phyloP scores from a whole-genome alignment of 441 rosid species.

The Cnidoscolus chayamansa region DNA sequence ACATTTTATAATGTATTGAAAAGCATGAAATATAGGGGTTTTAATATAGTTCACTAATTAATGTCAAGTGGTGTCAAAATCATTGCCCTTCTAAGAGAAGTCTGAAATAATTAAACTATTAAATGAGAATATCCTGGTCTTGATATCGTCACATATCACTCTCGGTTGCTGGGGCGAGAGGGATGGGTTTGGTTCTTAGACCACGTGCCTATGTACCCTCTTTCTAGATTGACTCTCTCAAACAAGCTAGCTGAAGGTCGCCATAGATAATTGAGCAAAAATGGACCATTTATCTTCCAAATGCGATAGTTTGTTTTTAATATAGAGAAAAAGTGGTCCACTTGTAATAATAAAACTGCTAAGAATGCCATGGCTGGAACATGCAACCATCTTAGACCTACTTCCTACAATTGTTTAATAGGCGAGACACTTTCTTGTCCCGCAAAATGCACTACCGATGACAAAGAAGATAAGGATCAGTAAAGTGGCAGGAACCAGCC shows the following conservation, averaged over 20 bases:
- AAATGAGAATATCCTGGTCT: background rate
- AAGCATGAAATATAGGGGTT: no score
- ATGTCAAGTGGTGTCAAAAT: no score
- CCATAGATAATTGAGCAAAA: background rate
- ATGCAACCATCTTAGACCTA: background rate
- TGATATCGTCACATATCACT: background rate
- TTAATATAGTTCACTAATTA: no score
- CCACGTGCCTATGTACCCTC: background rate
- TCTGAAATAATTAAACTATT: no score
- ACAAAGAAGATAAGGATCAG: background rate
- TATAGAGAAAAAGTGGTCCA: background rate
- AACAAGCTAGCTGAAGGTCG: background rate
- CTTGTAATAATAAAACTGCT: background rate
- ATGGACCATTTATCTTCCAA: background rate
- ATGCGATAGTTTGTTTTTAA: background rate
- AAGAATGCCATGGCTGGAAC: background rate
- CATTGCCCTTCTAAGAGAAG: no score
- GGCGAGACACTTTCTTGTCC: background rate
- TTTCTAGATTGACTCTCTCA: background rate
- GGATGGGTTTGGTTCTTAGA: background rate
- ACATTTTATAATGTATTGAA: no score
- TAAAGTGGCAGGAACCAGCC: no score
- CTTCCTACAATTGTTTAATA: conserved; percentile 1
- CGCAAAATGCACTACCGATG: background rate
- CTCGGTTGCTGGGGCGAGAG: background rate